Percentiles rank a stretch among this genome's conserved stretches.
Evolutionary conservation across 2,329 filamentous ascomycete genomes (phyloP).

Genomic region (Westerdykella ornata): DNA sequence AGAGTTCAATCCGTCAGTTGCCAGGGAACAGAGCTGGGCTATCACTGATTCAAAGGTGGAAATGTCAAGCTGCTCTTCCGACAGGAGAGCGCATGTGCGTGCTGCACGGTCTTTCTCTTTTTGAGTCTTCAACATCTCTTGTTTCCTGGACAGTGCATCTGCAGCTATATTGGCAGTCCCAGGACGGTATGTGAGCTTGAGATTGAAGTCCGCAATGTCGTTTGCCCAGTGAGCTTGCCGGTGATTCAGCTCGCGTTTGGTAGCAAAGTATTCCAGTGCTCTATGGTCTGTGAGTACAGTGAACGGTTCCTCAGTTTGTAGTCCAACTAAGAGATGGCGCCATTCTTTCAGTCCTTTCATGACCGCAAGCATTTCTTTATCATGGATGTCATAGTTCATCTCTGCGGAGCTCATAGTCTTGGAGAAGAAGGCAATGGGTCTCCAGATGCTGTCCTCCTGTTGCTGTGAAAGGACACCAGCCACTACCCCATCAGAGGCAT

Average conservation of each 20-base stretch:
- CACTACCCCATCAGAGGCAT: not conserved
- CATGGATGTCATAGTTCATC: slow-evolving; percentile 4
- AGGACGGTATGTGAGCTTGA: slow-evolving; percentile 1
- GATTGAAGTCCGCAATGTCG: not conserved
- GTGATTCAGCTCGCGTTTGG: not conserved
- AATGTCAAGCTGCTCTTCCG: not conserved
- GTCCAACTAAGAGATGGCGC: not conserved
- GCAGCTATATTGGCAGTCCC: not conserved
- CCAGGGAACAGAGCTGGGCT: too few relatives aligned
- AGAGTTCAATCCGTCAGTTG: too few relatives aligned
- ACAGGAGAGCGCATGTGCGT: not conserved
- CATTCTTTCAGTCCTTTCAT: slow-evolving; percentile 1
- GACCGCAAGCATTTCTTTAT: slow-evolving; percentile 5
- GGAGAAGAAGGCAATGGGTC: slow-evolving; percentile 1
- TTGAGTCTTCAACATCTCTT: not conserved
- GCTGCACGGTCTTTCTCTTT: not conserved
- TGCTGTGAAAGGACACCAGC: slow-evolving; percentile 1
- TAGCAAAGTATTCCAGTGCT: slow-evolving; percentile 2
- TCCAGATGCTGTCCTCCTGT: not conserved
- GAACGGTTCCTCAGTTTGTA: not conserved
- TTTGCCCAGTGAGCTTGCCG: slow-evolving; percentile 1
- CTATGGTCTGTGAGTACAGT: slow-evolving; percentile 1
- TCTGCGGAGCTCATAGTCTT: not conserved
- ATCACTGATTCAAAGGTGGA: too few relatives aligned
- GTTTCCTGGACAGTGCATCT: not conserved